Base-by-base conservation (phyloP, 1,284 basidiomycete genomes). In the Ustilago trichophora region DNA sequence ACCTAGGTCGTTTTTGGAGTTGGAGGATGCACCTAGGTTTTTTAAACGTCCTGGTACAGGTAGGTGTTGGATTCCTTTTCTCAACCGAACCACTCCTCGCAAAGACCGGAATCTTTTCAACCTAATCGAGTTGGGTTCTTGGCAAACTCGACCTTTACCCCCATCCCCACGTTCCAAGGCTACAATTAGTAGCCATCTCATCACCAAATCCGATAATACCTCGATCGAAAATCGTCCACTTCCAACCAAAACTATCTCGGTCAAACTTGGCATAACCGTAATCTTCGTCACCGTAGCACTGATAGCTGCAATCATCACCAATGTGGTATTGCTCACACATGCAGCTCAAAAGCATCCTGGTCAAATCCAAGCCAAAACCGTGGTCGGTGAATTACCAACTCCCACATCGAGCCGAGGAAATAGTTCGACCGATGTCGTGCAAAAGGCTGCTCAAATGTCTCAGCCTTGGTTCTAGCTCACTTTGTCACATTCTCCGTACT, bases 151-250 rank as follows among this genome's bases (percentile, higher is more conserved):
- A 10, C 53, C 29, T 0, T 32, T 56, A 12, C 10, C 18, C 10
- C 31, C 33, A n/a, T n/a, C 24, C 8, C 24, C 31, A 3, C 7
- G 15, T 2, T 3, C 3, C 21, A 8, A 22, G 2, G 31, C 36
- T 13, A 18, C 25, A 6, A 19, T 56, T 4, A 19, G 43, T 2
- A 63, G 52, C 46, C 25, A 63, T 10, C 32, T 64, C 13, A 48
- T 64, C 44, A 51, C 43, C 9, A 44, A 40, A 4, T 16, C 26
- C 6, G 27, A 29, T 8, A 33, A 13, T 1, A 10, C 6, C 0
- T 50, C 42, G 19, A 34, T 64, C n/a, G 60, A 64, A 19, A 56
- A 64, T 25, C 60, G 60, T 4, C 60, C 63, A 1, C 3, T 59
- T 0, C 18, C 15, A 10, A 5, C 7, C n/a, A 42, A 31, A 15